Evolutionary conservation across 495 filamentous ascomycete species (phyloP).

Genomic region (Aspergillus egyptiacus): DNA sequence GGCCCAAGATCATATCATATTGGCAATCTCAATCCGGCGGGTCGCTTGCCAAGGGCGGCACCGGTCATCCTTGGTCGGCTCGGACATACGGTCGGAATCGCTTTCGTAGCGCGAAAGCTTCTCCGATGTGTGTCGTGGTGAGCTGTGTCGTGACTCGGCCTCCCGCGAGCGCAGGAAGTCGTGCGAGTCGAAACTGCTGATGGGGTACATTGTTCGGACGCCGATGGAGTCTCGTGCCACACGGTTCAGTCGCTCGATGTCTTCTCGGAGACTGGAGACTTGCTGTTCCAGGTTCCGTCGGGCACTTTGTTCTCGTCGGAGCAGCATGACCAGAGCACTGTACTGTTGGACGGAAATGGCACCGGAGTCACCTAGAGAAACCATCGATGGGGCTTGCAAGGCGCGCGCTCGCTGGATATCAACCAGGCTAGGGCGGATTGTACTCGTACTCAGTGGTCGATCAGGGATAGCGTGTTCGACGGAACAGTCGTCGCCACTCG

Average conservation of each 20-base stretch:
- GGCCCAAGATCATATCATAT: constrained; percentile 14
- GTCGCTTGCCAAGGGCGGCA: constrained; percentile 11
- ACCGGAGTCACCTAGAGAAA: constrained; percentile 28
- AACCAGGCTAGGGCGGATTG: constrained; percentile 31
- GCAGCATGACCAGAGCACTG: constrained; percentile 47
- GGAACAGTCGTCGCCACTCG: constrained; percentile 6
- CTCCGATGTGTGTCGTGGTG: constrained; percentile 9
- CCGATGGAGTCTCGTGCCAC: constrained; percentile 32
- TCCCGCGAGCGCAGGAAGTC: constrained; percentile 31
- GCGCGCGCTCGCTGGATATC: constrained; percentile 22
- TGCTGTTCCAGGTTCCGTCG: constrained; percentile 49
- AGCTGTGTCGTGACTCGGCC: constrained; percentile 15
- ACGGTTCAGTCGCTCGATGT: constrained; percentile 39
- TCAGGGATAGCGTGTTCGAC: constrained; percentile 13
- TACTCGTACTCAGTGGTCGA: constrained; percentile 37
- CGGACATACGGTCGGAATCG: constrained; percentile 13
- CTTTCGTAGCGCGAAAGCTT: constrained; percentile 11
- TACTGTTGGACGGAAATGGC: constrained; percentile 53
- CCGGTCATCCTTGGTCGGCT: constrained; percentile 11
- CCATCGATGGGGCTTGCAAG: constrained; percentile 29
- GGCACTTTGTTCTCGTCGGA: constrained; percentile 52
- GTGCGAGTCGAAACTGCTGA: constrained; percentile 29
- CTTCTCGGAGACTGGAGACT: constrained; percentile 45
- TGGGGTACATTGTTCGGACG: constrained; percentile 34
- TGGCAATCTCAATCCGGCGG: constrained; percentile 13